Evolutionary conservation across 2,329 filamentous ascomycete species (phyloP).

Genomic region (Meredithiella fracta): DNA sequence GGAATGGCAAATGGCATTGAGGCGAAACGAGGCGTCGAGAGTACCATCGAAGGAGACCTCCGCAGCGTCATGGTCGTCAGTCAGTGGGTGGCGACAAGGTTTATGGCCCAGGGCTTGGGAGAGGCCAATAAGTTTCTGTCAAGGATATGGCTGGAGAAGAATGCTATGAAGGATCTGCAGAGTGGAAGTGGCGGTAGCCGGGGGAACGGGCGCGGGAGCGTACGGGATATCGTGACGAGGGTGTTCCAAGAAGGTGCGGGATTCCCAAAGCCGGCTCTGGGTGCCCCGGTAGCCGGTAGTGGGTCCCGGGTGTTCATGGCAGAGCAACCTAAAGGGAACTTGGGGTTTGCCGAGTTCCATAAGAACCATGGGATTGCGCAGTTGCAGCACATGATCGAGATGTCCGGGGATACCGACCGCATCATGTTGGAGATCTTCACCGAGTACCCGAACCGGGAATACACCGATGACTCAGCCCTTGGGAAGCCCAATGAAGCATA

Average conservation of each 20-base stretch:
- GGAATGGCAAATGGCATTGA: constrained; percentile 60
- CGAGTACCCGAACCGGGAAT: constrained; percentile 71
- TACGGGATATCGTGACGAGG: constrained; percentile 60
- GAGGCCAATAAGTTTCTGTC: constrained; percentile 37
- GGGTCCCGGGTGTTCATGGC: constrained; percentile 23
- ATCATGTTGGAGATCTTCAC: constrained; percentile 73
- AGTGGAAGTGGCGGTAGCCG: constrained; percentile 56
- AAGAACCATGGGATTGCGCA: constrained; percentile 59
- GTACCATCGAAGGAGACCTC: constrained; percentile 55
- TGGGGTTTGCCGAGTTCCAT: constrained; percentile 55
- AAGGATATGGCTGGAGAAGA: constrained; percentile 58
- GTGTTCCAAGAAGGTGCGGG: constrained; percentile 66
- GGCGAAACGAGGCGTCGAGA: constrained; percentile 49
- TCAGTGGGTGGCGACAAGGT: constrained; percentile 67
- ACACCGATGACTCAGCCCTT: constrained; percentile 82
- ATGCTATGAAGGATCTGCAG: constrained; percentile 50
- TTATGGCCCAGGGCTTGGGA: constrained; percentile 33
- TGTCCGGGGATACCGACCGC: constrained; percentile 60
- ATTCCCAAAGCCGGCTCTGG: constrained; percentile 44
- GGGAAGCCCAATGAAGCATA: constrained; percentile 77
- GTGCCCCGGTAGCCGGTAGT: constrained; percentile 21
- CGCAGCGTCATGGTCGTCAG: constrained; percentile 72
- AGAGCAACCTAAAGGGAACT: constrained; percentile 40
- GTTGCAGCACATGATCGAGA: constrained; percentile 59
- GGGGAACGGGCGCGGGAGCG: constrained; percentile 53